Percentiles rank a stretch among this genome's conserved stretches.
Conservation (phyloP, 2,329 filamentous ascomycete species). For the Colletotrichum gigasporum region DNA sequence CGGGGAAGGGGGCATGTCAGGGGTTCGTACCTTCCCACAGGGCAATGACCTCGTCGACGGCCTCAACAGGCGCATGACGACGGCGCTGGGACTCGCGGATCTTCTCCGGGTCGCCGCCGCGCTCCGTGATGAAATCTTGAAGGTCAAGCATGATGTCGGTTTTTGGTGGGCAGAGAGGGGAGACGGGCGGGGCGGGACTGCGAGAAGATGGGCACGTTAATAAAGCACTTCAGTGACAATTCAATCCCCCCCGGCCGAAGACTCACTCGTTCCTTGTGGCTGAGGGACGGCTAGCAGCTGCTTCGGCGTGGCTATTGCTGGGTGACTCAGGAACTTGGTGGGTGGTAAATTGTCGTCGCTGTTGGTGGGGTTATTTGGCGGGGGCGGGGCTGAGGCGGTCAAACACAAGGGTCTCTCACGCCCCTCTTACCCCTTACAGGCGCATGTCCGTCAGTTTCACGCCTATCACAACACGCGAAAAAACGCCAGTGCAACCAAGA, state of each 20-base stretch:
- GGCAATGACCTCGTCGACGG: conserved; percentile 90
- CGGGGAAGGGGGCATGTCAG: conserved; percentile 59
- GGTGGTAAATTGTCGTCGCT: conserved; percentile 32
- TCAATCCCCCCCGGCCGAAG: background rate
- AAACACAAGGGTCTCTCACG: conserved; percentile 22
- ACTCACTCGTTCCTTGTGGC: conserved; percentile 20
- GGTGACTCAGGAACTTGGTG: conserved; percentile 26
- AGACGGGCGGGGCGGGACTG: conserved; percentile 1
- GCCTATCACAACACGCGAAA: background rate
- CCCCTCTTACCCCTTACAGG: background rate
- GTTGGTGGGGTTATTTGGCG: conserved; percentile 31
- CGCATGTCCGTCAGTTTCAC: background rate
- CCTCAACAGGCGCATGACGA: conserved; percentile 81
- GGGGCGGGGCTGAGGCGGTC: conserved; percentile 33
- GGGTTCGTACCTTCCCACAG: conserved; percentile 61
- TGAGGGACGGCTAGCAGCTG: conserved; percentile 3
- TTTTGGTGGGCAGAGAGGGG: background rate
- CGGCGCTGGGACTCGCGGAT: conserved; percentile 92
- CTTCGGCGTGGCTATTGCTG: conserved; percentile 9
- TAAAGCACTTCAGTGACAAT: background rate
- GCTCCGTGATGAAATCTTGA: conserved; percentile 82
- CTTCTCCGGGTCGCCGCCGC: conserved; percentile 89
- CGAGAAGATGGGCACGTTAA: background rate
- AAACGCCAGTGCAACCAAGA: background rate
- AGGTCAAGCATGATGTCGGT: conserved; percentile 73